phyloP scores from a whole-genome alignment of 116 monocot species.

The Phalaenopsis hybrid region DNA sequence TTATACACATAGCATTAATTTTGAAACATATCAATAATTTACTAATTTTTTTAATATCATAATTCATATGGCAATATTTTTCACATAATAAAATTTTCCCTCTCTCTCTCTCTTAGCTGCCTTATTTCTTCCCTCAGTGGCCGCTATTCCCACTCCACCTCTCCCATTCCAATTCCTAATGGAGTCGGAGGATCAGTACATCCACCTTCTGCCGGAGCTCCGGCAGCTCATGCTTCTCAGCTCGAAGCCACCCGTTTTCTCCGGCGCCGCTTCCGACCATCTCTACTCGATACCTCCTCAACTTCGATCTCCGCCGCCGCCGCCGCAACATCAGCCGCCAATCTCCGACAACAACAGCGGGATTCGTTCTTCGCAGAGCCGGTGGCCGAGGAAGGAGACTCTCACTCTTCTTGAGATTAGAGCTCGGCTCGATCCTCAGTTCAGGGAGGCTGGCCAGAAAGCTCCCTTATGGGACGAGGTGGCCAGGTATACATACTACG shows the following conservation, averaged over 20 bases:
- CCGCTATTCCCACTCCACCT: background rate
- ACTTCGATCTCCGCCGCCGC: background rate
- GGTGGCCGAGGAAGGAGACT: slow-evolving; percentile 90
- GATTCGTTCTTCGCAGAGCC: slow-evolving; percentile 15
- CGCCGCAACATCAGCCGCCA: background rate
- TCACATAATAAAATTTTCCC: no score
- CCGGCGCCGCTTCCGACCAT: background rate
- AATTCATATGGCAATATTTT: background rate
- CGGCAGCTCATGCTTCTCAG: slow-evolving; percentile 8
- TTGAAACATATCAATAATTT: no score
- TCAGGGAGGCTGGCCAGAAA: slow-evolving; percentile 55
- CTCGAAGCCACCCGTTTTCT: background rate
- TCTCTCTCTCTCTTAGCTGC: background rate
- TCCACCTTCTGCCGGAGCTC: slow-evolving; percentile 10
- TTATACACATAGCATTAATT: no score
- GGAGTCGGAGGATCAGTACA: slow-evolving; percentile 4
- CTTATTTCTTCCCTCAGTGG: background rate
- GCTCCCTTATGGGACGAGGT: slow-evolving; percentile 81
- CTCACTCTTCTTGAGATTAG: slow-evolving; percentile 74
- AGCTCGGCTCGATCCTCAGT: slow-evolving; percentile 44
- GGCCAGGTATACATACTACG: slow-evolving; percentile 36
- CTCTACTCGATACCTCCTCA: background rate
- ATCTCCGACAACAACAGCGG: slow-evolving; percentile 4
- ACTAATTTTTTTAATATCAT: no score
- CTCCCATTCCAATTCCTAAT: background rate